Conservation (phyloP, 2,329 filamentous ascomycete genomes). For the Truncatella angustata region DNA sequence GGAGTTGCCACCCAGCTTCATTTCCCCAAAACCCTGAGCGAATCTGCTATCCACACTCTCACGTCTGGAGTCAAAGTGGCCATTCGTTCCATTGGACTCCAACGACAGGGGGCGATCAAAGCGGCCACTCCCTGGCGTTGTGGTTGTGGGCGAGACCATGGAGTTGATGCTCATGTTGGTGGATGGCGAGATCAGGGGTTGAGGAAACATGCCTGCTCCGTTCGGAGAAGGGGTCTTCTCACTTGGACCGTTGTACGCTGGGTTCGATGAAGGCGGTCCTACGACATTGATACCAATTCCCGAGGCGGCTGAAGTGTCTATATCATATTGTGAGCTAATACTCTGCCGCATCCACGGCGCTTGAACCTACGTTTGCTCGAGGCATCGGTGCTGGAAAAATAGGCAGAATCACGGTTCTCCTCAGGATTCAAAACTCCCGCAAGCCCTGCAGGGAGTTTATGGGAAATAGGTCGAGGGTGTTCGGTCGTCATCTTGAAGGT, state of each 20-base stretch:
- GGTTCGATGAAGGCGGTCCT: constrained; percentile 35
- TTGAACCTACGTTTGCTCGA: constrained; percentile 49
- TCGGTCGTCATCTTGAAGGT: constrained; percentile 33
- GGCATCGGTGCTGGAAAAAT: constrained; percentile 47
- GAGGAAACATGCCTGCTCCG: constrained; percentile 48
- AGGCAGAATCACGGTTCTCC: constrained; percentile 51
- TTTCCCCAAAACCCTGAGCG: constrained; percentile 67
- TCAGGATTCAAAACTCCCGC: constrained; percentile 52
- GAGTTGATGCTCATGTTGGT: constrained; percentile 66
- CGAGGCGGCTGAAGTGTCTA: constrained; percentile 47
- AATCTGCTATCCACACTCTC: constrained; percentile 81
- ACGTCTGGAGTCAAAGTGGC: constrained; percentile 56
- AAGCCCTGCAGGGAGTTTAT: constrained; percentile 47
- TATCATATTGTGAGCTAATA: constrained; percentile 8
- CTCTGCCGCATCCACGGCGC: constrained; percentile 13
- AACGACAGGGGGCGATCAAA: constrained; percentile 42
- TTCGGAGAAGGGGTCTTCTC: constrained; percentile 65
- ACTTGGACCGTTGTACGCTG: constrained; percentile 48
- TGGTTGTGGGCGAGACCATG: constrained; percentile 62
- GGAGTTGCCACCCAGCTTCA: constrained; percentile 62
- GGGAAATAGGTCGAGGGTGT: constrained; percentile 34
- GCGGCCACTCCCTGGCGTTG: constrained; percentile 44
- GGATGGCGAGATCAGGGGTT: constrained; percentile 54
- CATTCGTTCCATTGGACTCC: constrained; percentile 36
- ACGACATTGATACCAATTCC: constrained; percentile 37